Evolutionary conservation across 768 basidiomycete species (phyloP).

Genomic region (Calvatia gigantea): DNA sequence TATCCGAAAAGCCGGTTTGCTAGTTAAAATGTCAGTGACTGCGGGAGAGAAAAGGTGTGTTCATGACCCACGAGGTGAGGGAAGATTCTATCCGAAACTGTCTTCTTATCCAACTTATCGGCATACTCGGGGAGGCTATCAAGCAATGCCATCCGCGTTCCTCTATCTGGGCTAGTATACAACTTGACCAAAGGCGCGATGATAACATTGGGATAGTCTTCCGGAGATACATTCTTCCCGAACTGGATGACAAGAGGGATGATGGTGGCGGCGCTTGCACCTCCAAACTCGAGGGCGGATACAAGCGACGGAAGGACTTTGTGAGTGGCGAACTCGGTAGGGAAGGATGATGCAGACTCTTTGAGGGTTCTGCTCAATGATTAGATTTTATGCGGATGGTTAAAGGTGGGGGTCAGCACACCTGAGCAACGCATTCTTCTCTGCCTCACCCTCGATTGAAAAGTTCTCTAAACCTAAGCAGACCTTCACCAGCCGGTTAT

Average conservation of each 20-base stretch:
- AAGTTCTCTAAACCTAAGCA: constrained; percentile 87
- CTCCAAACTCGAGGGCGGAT: constrained; percentile 74
- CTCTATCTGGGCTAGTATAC: constrained; percentile 87
- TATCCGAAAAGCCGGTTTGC: constrained; percentile 97
- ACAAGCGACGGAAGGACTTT: constrained; percentile 87
- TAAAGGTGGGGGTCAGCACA: constrained; percentile 23
- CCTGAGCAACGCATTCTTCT: constrained; percentile 74
- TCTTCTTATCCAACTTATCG: constrained; percentile 83
- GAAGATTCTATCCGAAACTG: constrained; percentile 86
- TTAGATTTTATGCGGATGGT: neutral
- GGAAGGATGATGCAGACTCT: constrained; percentile 77
- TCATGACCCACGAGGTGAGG: constrained; percentile 72
- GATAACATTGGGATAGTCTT: constrained; percentile 67
- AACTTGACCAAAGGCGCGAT: constrained; percentile 80
- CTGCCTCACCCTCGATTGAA: constrained; percentile 72
- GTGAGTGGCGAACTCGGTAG: constrained; percentile 79
- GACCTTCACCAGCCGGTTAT: constrained; percentile 80
- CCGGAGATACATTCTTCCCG: constrained; percentile 63
- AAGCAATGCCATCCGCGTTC: constrained; percentile 89
- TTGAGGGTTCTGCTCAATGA: constrained; percentile 58
- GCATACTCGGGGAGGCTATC: constrained; percentile 82
- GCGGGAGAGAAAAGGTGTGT: neutral
- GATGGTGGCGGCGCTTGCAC: constrained; percentile 70
- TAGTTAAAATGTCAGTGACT: constrained; percentile 24
- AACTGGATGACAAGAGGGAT: constrained; percentile 84